Evolutionary conservation across 306 rosid genomes (phyloP), one percentile per base, ranked within the genome.

Genomic region (Cotoneaster glaucophyllus): DNA sequence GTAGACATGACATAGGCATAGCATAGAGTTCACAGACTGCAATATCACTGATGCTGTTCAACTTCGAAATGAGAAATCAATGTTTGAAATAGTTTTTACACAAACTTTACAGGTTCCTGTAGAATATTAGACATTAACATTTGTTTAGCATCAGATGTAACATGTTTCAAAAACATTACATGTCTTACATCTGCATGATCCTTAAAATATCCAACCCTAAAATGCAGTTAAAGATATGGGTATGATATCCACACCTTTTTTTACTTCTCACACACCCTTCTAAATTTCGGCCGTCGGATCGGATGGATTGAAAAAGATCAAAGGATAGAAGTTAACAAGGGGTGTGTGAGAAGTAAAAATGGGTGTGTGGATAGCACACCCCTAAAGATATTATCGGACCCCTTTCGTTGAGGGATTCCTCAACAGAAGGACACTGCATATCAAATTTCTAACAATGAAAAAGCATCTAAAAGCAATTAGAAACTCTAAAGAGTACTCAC

Each of bases 401-500:
- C 41, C 10, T 37, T 37, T 37, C 10, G 0, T 37, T 37, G 41
- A 37, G 2, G 41, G 41, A 37, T 37, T 37, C 41, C 41, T 37
- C 2, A 37, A 37, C 41, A 2, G 41, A 37, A 37, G 41, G 41
- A 37, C 10, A 37, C 41, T 37, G 10, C 10, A 39, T 14, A 39
- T 17, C 26, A 9, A 48, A 45, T 5, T 67, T 65, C 8, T 24
- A 67, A 24, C 65, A 50, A 66, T 4, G 64, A 59, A 44, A 50
- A 61, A 28, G 72, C 58, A 79, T 75, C 64, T 34, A 65, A 58
- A 67, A 65, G 75, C 24, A 14, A 78, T 45, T 69, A 80, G 44
- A 31, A 73, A 78, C 53, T 71, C 59, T 15, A 79, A 85, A 76
- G 34, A 61, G 37, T 12, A 85, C 98, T 92, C 82, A 92, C 98